Conservation (phyloP, 768 basidiomycete genomes). For the Mycena epipterygia region DNA sequence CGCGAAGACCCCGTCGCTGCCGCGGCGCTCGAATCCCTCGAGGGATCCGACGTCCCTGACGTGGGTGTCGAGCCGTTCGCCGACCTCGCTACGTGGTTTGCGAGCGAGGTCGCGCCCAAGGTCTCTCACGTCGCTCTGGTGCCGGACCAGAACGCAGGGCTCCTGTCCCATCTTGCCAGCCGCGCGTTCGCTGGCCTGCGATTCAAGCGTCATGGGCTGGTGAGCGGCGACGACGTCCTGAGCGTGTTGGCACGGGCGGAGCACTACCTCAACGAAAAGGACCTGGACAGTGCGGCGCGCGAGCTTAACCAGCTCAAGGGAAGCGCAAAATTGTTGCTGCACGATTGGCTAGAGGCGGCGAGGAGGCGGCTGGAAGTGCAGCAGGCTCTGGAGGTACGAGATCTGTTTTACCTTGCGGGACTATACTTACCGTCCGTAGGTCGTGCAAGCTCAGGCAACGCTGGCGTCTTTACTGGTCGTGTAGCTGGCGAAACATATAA, state of each 20-base stretch:
- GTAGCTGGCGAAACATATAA: constrained; percentile 54
- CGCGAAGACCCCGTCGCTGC: constrained; percentile 78
- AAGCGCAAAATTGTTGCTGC: constrained; percentile 77
- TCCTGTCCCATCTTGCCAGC: constrained; percentile 90
- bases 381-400: constrained; percentile 87
- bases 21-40: constrained; percentile 77
- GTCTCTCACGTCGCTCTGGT: constrained; percentile 93
- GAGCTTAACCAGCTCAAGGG: constrained; percentile 94
- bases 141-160: constrained; percentile 90
- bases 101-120: constrained; percentile 83
- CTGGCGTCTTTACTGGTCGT: constrained; percentile 84
- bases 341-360: constrained; percentile 94
- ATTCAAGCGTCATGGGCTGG: constrained; percentile 86
- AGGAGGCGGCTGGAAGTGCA: constrained; percentile 89
- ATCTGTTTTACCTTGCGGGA: constrained; percentile 1
- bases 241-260: constrained; percentile 92
- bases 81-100: constrained; percentile 93
- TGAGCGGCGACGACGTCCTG: constrained; percentile 85
- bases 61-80: constrained; percentile 90
- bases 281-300: constrained; percentile 88
- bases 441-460: constrained; percentile 88
- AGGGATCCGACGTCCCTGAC: constrained; percentile 80
- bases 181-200: constrained; percentile 78
- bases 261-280: constrained; percentile 91
- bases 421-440: constrained; percentile 56